phyloP scores from a whole-genome alignment of 1,284 basidiomycete species.

The Fomitopsis palustris region DNA sequence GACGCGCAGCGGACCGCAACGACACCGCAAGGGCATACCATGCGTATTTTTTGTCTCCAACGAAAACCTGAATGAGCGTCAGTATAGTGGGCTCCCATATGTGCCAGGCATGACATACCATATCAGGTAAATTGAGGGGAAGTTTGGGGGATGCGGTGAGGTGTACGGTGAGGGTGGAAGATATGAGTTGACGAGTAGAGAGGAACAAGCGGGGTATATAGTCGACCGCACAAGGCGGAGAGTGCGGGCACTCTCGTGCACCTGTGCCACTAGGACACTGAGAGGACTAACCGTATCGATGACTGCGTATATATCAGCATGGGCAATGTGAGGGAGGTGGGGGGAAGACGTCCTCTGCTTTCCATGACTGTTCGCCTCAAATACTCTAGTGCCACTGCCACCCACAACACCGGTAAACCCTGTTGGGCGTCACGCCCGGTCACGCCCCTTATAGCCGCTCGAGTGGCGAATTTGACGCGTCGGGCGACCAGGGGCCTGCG shows the following conservation, averaged over 20 bases:
- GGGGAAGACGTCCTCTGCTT: background rate
- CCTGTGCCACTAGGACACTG: background rate
- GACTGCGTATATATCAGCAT: background rate
- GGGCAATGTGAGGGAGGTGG: background rate
- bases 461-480: constrained; percentile 1
- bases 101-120: background rate
- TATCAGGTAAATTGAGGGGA: background rate
- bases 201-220: background rate
- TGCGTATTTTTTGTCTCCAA: constrained; percentile 77
- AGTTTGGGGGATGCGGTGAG: background rate
- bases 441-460: background rate
- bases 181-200: background rate
- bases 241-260: constrained; percentile 1
- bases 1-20: background rate
- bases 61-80: constrained; percentile 50
- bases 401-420: background rate
- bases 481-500: background rate
- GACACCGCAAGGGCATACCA: constrained; percentile 39
- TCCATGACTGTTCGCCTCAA: background rate
- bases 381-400: background rate
- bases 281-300: background rate
- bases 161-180: background rate
- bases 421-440: background rate
- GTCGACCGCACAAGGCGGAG: background rate
- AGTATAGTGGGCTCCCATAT: background rate